Evolutionary conservation across 1,139 yeast genomes (phyloP), one percentile per base, ranked within the genome.

Genomic region (Eremothecium sinecaudum): DNA sequence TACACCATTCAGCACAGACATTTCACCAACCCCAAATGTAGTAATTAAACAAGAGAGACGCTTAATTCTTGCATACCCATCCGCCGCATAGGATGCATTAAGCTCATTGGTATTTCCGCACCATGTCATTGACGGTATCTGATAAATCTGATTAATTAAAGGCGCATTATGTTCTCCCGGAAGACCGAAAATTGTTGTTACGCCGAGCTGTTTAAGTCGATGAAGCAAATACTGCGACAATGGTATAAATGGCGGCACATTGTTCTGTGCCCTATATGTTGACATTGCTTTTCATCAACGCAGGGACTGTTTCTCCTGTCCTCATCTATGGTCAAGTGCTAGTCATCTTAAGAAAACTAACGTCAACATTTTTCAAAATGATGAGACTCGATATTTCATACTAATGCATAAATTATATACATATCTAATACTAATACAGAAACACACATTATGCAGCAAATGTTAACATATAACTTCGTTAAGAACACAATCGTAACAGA

Each of bases 1-100:
- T 36, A 73, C 59, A 26, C 77, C 79, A 50, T 71, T 72, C 38
- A 71, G 54, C 2, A 76, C 75, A n/a, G 72, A 65, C 35, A 73
- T 54, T 50, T 73, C 82, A 30, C 81, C 81, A 13, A 75, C 81
- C 40, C 81, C 82, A 45, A 73, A 75, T 19, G 81, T 75, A 26
- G 81, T 75, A 32, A 75, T 62, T 37, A 75, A 50, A 42, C 75
- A 69, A 10, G 70, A 70, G 38, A 73, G 58, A 0, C 75, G 67
- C 46, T 71, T 74, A 42, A 75, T 62, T 42, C 82, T 58, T 13
- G 79, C 66, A 53, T 75, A 75, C 12, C 81, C 82, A 53, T 75
- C 82, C 4, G 59, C 58, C 3, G 59, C 60, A 37, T 56, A 56
- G 2, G 60, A 75, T 5, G 79, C 77, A 47, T 75, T 75, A 56